A percentile compares a stretch with the other conserved stretches of the same genome.
Conservation (phyloP, 805 yeast genomes). For the Candida orba region DNA sequence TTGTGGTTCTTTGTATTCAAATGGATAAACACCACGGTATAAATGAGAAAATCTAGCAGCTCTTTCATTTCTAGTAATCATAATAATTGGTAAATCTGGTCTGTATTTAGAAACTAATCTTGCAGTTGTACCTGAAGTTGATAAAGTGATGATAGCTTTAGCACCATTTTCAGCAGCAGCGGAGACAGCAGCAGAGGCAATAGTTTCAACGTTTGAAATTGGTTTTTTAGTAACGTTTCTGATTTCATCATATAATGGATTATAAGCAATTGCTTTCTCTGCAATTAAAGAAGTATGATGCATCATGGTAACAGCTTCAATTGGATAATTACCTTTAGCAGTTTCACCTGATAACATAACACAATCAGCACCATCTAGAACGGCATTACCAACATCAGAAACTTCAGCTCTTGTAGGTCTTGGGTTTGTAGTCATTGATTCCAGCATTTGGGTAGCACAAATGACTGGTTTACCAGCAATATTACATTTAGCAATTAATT, state of each 20-base stretch:
- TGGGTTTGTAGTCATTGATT: slow-evolving; percentile 99
- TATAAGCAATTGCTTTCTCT: slow-evolving; percentile 93
- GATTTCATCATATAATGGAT: slow-evolving; percentile 76
- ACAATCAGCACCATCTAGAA: slow-evolving; percentile 99
- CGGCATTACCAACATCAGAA: slow-evolving; percentile 98
- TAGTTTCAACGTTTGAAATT: slow-evolving; percentile 89
- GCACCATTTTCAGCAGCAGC: slow-evolving; percentile 96
- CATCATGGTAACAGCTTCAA: slow-evolving; percentile 98
- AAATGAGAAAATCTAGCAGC: slow-evolving; percentile 95
- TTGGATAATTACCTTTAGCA: slow-evolving; percentile 98
- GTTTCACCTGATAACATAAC: slow-evolving; percentile 99
- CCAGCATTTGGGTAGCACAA: slow-evolving; percentile 99
- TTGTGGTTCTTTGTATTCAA: slow-evolving; percentile 59
- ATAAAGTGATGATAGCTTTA: slow-evolving; percentile 92
- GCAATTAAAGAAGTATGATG: slow-evolving; percentile 95
- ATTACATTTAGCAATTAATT: slow-evolving; percentile 98
- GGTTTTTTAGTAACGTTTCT: slow-evolving; percentile 83
- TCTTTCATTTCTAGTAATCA: slow-evolving; percentile 93
- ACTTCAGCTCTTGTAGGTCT: slow-evolving; percentile 99
- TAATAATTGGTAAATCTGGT: slow-evolving; percentile 94
- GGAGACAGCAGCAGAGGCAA: slow-evolving; percentile 94
- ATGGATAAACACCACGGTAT: slow-evolving; percentile 98
- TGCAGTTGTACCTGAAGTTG: slow-evolving; percentile 92
- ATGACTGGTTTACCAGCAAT: slow-evolving; percentile 98
- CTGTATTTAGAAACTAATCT: slow-evolving; percentile 96